phyloP scores from a whole-genome alignment of 177 flowering plant genomes.

The Vitis hybrid region DNA sequence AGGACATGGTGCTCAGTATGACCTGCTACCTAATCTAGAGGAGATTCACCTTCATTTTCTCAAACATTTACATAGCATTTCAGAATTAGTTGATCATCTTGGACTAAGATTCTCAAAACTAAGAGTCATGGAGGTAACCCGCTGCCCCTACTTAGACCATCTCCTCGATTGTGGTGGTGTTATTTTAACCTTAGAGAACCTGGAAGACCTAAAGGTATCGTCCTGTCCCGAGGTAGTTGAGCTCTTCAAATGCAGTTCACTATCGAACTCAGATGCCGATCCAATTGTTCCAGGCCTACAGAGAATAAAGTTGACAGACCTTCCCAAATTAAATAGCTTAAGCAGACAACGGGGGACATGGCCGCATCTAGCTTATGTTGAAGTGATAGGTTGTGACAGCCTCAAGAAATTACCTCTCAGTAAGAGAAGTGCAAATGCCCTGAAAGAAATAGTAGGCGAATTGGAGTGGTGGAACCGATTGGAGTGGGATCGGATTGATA shows the following conservation, averaged over 20 bases:
- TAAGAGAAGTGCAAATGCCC: not conserved
- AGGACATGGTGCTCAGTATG: slow-evolving; percentile 8
- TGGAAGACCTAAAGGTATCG: slow-evolving; percentile 5
- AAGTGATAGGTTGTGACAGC: slow-evolving; percentile 8
- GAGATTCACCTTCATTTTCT: slow-evolving; percentile 6
- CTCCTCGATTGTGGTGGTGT: not conserved
- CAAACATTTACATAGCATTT: not conserved
- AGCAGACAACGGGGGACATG: not conserved
- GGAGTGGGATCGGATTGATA: not conserved
- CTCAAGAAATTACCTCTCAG: slow-evolving; percentile 9
- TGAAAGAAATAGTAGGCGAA: slow-evolving; percentile 10
- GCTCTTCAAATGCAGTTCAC: slow-evolving; percentile 1
- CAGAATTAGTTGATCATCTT: slow-evolving; percentile 7
- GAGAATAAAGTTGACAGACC: not conserved
- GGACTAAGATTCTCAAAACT: slow-evolving; percentile 8
- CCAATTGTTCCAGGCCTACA: slow-evolving; percentile 4
- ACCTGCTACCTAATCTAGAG: slow-evolving; percentile 12
- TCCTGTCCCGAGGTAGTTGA: not conserved
- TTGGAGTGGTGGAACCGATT: slow-evolving; percentile 13
- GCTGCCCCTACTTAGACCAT: not conserved
- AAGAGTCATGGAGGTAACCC: not conserved
- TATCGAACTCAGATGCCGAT: no score
- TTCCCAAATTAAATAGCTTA: slow-evolving; percentile 9
- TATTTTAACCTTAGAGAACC: slow-evolving; percentile 7
- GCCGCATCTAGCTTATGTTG: slow-evolving; percentile 5